Evolutionary conservation across 1,284 basidiomycete species (phyloP).

Genomic region (Wolfiporia cocos): DNA sequence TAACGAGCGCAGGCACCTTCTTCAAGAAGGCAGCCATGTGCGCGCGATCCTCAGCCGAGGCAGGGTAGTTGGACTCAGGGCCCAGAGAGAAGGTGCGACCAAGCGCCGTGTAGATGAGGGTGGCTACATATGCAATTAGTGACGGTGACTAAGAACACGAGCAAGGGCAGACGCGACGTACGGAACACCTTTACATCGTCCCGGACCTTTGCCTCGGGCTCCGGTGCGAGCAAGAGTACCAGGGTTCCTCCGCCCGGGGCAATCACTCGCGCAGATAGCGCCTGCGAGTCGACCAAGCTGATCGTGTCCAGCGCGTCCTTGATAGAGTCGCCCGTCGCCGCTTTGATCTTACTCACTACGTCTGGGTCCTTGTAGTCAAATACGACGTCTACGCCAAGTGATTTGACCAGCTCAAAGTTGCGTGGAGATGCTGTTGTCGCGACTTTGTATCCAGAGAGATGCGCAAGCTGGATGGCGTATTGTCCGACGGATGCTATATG

Average conservation of each 20-base stretch:
- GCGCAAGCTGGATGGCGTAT: conserved; percentile 37
- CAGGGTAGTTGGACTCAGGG: conserved; percentile 5
- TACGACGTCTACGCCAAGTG: conserved; percentile 34
- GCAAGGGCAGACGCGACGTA: conserved; percentile 3
- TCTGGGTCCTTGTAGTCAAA: conserved; percentile 26
- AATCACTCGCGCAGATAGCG: conserved; percentile 14
- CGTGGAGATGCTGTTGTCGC: conserved; percentile 34
- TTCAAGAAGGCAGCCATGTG: conserved; percentile 19
- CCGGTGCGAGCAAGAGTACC: conserved; percentile 10
- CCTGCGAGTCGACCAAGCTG: conserved; percentile 11
- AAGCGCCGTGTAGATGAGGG: conserved; percentile 16
- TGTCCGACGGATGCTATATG: conserved; percentile 30
- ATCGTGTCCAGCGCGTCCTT: conserved; percentile 18
- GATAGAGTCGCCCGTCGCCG: conserved; percentile 17
- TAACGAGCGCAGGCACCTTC: conserved; percentile 18
- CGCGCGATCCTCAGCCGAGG: conserved; percentile 11
- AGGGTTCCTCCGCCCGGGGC: conserved; percentile 16
- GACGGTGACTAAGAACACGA: neutral
- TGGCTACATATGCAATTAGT: too few species aligned
- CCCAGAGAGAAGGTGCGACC: conserved; percentile 15
- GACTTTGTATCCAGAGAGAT: conserved; percentile 34
- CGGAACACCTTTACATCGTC: conserved; percentile 14
- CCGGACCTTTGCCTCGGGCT: conserved; percentile 10
- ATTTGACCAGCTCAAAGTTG: conserved; percentile 32
- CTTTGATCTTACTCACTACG: conserved; percentile 18